Evolutionary conservation across 2,329 filamentous ascomycete species (phyloP).

Genomic region (Colletotrichum sp.): DNA sequence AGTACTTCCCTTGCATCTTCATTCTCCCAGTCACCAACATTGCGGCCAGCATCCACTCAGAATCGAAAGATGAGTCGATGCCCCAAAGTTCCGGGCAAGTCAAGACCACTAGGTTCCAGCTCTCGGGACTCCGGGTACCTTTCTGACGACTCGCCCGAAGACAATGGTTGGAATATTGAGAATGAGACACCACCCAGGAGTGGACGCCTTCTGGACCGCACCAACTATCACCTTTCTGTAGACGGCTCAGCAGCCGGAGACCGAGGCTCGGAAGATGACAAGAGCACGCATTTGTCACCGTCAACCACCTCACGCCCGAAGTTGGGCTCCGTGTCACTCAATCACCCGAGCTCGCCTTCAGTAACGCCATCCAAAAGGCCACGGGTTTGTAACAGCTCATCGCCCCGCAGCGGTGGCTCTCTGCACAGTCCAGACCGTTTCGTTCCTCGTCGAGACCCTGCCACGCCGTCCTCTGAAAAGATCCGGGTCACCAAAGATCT

Average conservation of each 20-base stretch:
- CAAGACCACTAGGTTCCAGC: not conserved
- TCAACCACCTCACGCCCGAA: not conserved
- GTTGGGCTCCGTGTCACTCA: not conserved
- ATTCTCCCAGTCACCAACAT: not conserved
- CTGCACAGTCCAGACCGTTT: constrained; percentile 50
- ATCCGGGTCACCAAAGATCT: constrained; percentile 43
- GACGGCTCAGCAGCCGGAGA: constrained; percentile 14
- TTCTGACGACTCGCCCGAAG: not conserved
- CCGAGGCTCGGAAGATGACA: not conserved
- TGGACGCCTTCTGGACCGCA: not conserved
- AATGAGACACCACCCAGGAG: not conserved
- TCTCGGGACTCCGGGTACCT: not conserved
- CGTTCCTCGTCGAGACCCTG: constrained; percentile 47
- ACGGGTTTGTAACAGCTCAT: not conserved
- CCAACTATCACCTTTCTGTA: not conserved
- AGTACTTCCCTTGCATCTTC: not conserved
- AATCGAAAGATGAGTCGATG: not conserved
- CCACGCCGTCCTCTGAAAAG: constrained; percentile 42
- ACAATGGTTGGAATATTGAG: not conserved
- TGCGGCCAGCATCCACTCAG: no score
- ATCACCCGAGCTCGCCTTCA: not conserved
- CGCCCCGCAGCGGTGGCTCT: not conserved
- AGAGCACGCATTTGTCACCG: not conserved
- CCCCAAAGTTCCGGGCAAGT: not conserved
- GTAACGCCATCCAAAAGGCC: not conserved